Evolutionary conservation across 169 alveolate genomes (phyloP), one percentile per base, ranked within the genome.

Genomic region (Plasmodium reichenowi): DNA sequence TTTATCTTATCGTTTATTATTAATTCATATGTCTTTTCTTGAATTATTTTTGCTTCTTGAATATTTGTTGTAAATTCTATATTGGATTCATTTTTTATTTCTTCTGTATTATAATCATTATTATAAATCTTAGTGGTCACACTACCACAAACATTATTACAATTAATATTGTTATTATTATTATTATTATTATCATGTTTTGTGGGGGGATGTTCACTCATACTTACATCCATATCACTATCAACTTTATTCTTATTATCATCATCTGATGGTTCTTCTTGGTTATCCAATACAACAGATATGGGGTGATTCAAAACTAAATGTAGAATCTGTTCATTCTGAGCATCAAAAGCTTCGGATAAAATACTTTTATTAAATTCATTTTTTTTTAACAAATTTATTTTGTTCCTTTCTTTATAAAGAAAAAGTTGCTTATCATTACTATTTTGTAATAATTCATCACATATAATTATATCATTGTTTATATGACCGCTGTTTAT

Each of bases 231-330:
- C 5, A 1, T 10, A 24, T 62, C 29, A 62, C 50, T 1, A 20
- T 4, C 71, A 62, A 24, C 15, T 62, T 7, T 62, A 6, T 7
- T 62, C 22, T 62, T 43, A 62, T 62, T 20, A 22, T 62, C 45
- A 62, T 62, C 9, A 17, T 74, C 29, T 12, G n/a, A 5, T 6
- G 15, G 2, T 5, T 17, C 17, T 22, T 68, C 67, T 13, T 54
- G 83, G 17, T 83, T 60, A 52, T 83, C 91, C 17, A 83, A 45
- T 7, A 83, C 83, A 29, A 78, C 70, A 7, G 91, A 83, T 7
- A 83, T 83, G 10, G 96, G 96, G 45, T 94, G 96, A 50, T 83
- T 93, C 56, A 94, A 80, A 62, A 94, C 80, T 17, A 92, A 73
- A 29, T 91, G 94, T 45, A 94, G 66, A n/a, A 94, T 87, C 62